Base-by-base conservation (phyloP, 1,284 basidiomycete genomes). In the Boletus semigastroideus region DNA sequence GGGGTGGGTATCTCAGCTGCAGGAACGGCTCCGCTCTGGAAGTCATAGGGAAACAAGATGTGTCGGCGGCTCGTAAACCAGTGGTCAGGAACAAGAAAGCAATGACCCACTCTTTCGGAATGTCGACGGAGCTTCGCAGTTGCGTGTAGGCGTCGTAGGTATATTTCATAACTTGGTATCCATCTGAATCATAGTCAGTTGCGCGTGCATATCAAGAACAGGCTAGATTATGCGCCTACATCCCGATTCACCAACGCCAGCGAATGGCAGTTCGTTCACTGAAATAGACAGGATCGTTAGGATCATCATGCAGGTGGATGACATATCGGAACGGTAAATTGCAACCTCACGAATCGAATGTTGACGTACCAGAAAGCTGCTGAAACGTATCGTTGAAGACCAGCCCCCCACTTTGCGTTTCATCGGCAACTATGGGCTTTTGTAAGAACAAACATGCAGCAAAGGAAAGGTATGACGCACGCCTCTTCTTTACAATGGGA, bases 311-410 rank as follows among this genome's bases (percentile, higher is more conserved):
- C 46, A 39, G 38, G 36, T 16, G 20, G n/a, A 27, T 22, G 42
- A 20, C 31, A 38, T n/a, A 58, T 41, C 40, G 48, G 47, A 52
- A 45, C 19, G 0, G 16, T 22, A 17, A n/a, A 20, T 25, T 37
- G 37, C 42, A 48, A 44, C 44, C 25, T 5, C 16, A 38, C 36
- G 46, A 36, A 36, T 42, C 19, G 20, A 41, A 16, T 3, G 16
- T 20, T 2, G 33, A 61, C 59, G 31, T 33, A 69, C 64, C 58
- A 6, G 48, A 55, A 47, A 83, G 59, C 52, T 83, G 74, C 62
- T 78, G 71, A 48, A 79, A 60, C 0, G 74, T 75, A 53, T 84
- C 82, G 49, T 86, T 86, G 51, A 83, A 72, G 3, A 74, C 66
- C 14, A 82, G 62, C 41, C 71, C 72, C 13, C 82, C 84, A 56